Evolutionary conservation across 495 filamentous ascomycete genomes (phyloP).

Genomic region (Xylaria bambusicola): DNA sequence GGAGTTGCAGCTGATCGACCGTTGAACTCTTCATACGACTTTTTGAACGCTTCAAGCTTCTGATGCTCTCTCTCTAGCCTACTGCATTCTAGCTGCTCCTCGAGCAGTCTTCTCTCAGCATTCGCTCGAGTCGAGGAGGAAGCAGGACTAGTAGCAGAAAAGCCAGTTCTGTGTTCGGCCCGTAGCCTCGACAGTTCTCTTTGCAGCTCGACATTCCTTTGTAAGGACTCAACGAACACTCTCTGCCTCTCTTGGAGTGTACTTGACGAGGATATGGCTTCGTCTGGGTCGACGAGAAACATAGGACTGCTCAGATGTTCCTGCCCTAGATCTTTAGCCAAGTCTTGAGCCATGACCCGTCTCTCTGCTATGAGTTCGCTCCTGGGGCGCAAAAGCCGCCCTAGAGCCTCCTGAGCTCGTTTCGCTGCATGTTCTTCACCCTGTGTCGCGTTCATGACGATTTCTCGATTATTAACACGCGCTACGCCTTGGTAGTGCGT

Average conservation of each 20-base stretch:
- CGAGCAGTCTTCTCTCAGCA: slow-evolving; percentile 38
- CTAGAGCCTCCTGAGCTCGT: slow-evolving; percentile 26
- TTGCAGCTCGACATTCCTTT: slow-evolving; percentile 57
- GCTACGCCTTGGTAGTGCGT: not conserved
- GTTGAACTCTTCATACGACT: slow-evolving; percentile 47
- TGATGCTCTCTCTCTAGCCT: slow-evolving; percentile 56
- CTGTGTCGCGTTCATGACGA: slow-evolving; percentile 12
- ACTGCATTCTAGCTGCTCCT: slow-evolving; percentile 51
- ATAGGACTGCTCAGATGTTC: slow-evolving; percentile 37
- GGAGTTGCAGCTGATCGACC: slow-evolving; percentile 57
- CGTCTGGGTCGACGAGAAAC: slow-evolving; percentile 38
- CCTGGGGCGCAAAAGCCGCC: slow-evolving; percentile 36
- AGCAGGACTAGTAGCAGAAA: slow-evolving; percentile 3
- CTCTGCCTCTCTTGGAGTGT: slow-evolving; percentile 38
- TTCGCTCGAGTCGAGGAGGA: slow-evolving; percentile 19
- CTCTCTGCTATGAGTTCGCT: slow-evolving; percentile 37
- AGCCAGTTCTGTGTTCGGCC: slow-evolving; percentile 28
- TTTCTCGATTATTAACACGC: not conserved
- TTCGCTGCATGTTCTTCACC: slow-evolving; percentile 23
- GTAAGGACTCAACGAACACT: slow-evolving; percentile 61
- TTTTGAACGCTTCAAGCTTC: slow-evolving; percentile 51
- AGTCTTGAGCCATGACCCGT: slow-evolving; percentile 31
- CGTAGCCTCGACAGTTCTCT: slow-evolving; percentile 46
- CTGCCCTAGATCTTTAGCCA: slow-evolving; percentile 31
- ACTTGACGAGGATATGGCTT: slow-evolving; percentile 21